Conservation (phyloP, 1,284 basidiomycete genomes). For the Boletus hoseneyae region DNA sequence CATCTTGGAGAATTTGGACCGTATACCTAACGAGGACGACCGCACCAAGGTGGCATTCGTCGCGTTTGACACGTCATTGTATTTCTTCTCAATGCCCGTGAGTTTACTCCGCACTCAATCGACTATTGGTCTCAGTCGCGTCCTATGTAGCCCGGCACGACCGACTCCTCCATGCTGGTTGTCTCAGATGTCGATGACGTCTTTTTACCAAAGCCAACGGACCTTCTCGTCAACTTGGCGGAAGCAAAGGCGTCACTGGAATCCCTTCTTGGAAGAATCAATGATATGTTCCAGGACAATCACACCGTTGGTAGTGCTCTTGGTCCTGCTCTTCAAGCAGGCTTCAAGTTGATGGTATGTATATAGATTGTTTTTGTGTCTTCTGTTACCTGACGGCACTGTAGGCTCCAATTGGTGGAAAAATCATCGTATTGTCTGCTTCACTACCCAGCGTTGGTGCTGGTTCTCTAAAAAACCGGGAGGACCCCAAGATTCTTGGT, state of each 20-base stretch:
- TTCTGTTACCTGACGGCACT: slow-evolving; percentile 14
- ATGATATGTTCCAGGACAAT: slow-evolving; percentile 97
- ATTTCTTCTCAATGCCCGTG: slow-evolving; percentile 93
- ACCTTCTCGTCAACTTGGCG: slow-evolving; percentile 90
- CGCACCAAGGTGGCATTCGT: slow-evolving; percentile 93
- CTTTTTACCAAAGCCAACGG: slow-evolving; percentile 95
- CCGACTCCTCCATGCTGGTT: slow-evolving; percentile 93
- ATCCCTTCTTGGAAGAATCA: slow-evolving; percentile 75
- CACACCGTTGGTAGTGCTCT: slow-evolving; percentile 90
- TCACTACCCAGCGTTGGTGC: slow-evolving; percentile 87
- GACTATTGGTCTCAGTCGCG: not conserved
- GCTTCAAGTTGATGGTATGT: slow-evolving; percentile 88
- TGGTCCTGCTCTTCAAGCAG: slow-evolving; percentile 95
- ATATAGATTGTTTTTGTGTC: not conserved
- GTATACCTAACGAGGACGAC: slow-evolving; percentile 92
- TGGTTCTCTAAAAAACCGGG: slow-evolving; percentile 92
- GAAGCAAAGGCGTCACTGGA: slow-evolving; percentile 86
- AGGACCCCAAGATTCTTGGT: slow-evolving; percentile 95
- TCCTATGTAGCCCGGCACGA: slow-evolving; percentile 60
- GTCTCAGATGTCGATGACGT: slow-evolving; percentile 97
- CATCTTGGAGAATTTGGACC: slow-evolving; percentile 92
- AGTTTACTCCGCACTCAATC: slow-evolving; percentile 26
- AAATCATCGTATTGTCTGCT: slow-evolving; percentile 89
- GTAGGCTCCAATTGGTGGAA: slow-evolving; percentile 88
- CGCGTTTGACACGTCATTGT: slow-evolving; percentile 88